Conservation (phyloP, 345 rosid genomes). For the Euphorbia peplus region DNA sequence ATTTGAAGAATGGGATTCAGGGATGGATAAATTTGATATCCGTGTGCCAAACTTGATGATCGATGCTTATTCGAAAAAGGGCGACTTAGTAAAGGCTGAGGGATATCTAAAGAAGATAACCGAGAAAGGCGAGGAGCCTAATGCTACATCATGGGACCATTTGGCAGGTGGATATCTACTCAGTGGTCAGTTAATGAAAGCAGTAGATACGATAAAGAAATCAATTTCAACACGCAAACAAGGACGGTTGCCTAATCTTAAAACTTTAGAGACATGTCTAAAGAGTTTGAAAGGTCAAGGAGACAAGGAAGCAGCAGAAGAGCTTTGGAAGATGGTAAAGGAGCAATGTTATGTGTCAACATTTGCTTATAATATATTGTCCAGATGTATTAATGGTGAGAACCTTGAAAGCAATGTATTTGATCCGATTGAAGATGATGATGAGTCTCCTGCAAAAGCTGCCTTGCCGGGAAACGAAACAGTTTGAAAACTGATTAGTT, state of each 20-base stretch:
- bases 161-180: not conserved
- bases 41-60: not conserved
- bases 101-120: not conserved
- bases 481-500: not conserved
- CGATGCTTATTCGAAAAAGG: not conserved
- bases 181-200: not conserved
- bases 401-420: too few relatives aligned
- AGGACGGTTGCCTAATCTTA: not conserved
- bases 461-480: too few relatives aligned
- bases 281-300: not conserved
- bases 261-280: not conserved
- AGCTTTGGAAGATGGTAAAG: not conserved
- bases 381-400: not conserved
- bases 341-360: not conserved
- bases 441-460: not conserved
- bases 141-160: not conserved
- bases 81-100: not conserved
- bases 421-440: not conserved
- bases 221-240: not conserved
- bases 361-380: not conserved
- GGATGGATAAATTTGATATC: not conserved
- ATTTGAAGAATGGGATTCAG: not conserved
- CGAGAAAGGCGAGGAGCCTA: not conserved
- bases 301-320: not conserved
- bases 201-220: not conserved